Percentiles rank a stretch among this genome's conserved stretches.
Conservation (phyloP, 805 yeast genomes). For the Zygosaccharomyces gambellarensis region DNA sequence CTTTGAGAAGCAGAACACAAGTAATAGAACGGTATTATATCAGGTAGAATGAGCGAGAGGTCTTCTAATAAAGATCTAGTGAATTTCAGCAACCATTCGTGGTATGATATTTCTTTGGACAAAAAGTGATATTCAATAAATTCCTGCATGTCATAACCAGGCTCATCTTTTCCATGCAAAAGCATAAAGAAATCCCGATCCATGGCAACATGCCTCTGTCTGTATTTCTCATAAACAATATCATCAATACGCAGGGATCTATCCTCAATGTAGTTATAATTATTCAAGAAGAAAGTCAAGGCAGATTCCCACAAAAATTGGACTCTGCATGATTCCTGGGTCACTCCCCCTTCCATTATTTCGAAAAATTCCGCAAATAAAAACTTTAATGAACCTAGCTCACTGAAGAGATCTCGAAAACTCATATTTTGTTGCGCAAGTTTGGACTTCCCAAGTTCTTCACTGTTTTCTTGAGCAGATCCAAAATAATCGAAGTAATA, state of each 20-base stretch:
- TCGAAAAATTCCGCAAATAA: constrained; percentile 6
- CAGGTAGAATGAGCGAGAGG: constrained; percentile 10
- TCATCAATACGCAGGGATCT: neutral
- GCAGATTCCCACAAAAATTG: constrained; percentile 9
- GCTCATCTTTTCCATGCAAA: constrained; percentile 2
- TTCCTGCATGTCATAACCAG: neutral
- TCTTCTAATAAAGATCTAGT: constrained; percentile 7
- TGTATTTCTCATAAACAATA: constrained; percentile 1
- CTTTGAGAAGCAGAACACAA: constrained; percentile 1
- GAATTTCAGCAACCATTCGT: constrained; percentile 11
- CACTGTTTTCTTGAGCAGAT: constrained; percentile 1
- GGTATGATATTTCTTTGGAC: neutral
- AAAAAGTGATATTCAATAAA: constrained; percentile 2
- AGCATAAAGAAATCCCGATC: constrained; percentile 5
- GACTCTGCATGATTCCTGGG: neutral
- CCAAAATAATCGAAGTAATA: constrained; percentile 10
- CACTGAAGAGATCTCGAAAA: constrained; percentile 6
- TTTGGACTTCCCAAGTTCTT: neutral
- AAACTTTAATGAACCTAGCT: constrained; percentile 7
- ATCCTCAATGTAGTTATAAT: neutral
- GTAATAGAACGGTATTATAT: constrained; percentile 9
- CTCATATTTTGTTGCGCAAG: neutral
- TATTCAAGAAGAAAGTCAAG: constrained; percentile 6
- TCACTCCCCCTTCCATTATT: neutral
- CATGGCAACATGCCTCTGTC: neutral